phyloP scores from a whole-genome alignment of 495 filamentous ascomycete species.

The Chaetomidium leptoderma region DNA sequence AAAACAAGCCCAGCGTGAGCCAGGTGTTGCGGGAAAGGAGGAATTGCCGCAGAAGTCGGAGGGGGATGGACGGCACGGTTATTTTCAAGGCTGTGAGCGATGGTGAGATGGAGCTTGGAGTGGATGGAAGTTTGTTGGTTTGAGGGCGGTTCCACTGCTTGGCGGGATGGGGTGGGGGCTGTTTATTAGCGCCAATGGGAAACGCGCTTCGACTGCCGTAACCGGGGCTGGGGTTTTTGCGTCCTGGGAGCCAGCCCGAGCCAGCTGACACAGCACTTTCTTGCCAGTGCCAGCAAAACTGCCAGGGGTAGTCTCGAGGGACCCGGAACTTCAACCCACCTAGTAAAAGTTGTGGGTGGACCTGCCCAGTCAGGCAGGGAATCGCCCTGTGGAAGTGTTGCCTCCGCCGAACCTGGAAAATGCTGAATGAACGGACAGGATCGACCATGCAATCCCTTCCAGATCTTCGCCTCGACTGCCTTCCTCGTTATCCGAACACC shows the following conservation, averaged over 20 bases:
- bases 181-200: conserved; percentile 3
- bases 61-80: conserved; percentile 34
- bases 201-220: conserved; percentile 21
- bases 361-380: conserved; percentile 13
- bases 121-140: no score
- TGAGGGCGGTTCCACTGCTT: not conserved
- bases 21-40: conserved; percentile 14
- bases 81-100: conserved; percentile 22
- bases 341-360: not conserved
- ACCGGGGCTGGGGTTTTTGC: conserved; percentile 8
- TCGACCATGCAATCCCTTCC: not conserved
- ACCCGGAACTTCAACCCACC: not conserved
- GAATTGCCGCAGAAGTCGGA: conserved; percentile 9
- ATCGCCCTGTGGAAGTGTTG: conserved; percentile 15
- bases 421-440: not conserved
- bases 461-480: not conserved
- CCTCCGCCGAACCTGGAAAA: conserved; percentile 15
- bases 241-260: no score
- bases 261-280: not conserved
- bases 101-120: no score
- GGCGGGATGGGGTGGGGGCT: no score
- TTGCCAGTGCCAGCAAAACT: not conserved
- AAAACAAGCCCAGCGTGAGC: conserved; percentile 14
- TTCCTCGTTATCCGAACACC: not conserved
- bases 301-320: not conserved